Evolutionary conservation across 352 stramenopile genomes (phyloP).

Genomic region (Phytophthora cryptogea): DNA sequence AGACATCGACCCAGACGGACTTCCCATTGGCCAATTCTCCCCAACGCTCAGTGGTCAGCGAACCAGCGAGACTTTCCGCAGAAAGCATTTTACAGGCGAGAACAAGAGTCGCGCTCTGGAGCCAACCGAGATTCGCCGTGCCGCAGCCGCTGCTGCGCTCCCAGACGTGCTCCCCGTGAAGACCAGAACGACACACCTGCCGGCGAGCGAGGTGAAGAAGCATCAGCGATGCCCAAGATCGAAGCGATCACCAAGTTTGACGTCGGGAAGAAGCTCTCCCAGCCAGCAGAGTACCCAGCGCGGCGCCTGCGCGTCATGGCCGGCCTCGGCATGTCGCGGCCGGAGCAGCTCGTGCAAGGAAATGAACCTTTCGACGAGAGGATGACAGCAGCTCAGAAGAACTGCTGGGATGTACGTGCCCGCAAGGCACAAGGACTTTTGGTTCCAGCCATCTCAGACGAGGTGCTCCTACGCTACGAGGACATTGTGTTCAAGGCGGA

Average conservation of each 20-base stretch:
- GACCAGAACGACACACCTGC: background rate
- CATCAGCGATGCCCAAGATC: background rate
- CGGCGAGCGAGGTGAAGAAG: background rate
- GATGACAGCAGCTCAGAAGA: background rate
- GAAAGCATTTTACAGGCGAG: too few species aligned
- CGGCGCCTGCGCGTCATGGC: background rate
- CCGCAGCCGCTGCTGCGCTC: background rate
- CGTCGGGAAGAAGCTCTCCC: background rate
- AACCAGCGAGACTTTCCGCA: too few species aligned
- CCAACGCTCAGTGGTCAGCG: background rate
- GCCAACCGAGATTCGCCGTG: too few species aligned
- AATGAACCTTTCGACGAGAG: background rate
- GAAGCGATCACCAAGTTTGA: background rate
- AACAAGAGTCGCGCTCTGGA: too few species aligned
- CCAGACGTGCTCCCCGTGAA: background rate
- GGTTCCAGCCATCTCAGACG: background rate
- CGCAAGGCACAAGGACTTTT: background rate
- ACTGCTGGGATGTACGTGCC: background rate
- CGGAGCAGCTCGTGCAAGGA: background rate
- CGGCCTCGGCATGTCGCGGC: background rate
- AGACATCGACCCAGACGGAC: background rate
- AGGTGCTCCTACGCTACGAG: background rate
- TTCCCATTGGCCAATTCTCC: background rate
- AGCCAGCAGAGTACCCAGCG: background rate
- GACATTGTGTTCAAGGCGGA: background rate